Percentiles rank a stretch among this genome's conserved stretches.
phyloP scores from a whole-genome alignment of 768 basidiomycete genomes.

The Trichaptum fuscoviolaceum region DNA sequence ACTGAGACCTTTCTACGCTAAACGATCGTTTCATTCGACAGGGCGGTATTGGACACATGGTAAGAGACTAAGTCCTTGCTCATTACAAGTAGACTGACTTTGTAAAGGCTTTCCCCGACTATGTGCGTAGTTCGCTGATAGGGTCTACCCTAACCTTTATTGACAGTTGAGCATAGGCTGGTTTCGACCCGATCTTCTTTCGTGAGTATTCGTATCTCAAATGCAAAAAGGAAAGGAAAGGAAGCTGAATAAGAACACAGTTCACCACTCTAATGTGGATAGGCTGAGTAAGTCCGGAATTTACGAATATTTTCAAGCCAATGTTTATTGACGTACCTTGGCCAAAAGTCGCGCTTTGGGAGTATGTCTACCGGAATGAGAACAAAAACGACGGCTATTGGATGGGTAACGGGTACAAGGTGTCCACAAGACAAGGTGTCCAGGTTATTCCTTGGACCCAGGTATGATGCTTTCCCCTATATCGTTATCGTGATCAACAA shows the following conservation, averaged over 20 bases:
- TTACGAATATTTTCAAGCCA: no score
- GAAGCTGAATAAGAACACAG: neutral
- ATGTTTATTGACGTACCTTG: neutral
- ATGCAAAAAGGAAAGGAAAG: neutral
- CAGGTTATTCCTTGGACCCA: slow-evolving; percentile 19
- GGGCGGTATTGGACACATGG: neutral
- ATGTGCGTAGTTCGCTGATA: neutral
- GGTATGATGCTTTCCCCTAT: slow-evolving; percentile 8
- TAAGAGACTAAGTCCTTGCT: neutral
- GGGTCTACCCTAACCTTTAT: neutral
- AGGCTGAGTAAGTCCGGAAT: neutral
- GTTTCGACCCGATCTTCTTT: neutral
- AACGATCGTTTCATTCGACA: neutral
- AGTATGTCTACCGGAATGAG: slow-evolving; percentile 21
- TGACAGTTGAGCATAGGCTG: neutral
- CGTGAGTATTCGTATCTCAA: neutral
- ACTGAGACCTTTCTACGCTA: neutral
- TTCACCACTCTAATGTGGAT: neutral
- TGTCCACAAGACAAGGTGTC: slow-evolving; percentile 5
- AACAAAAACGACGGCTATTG: slow-evolving; percentile 15
- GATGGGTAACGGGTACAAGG: slow-evolving; percentile 21
- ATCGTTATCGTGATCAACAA: neutral
- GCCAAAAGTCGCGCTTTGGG: slow-evolving; percentile 23
- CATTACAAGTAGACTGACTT: neutral
- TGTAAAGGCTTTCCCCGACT: neutral